Conservation (phyloP, 139 green algal genomes). For the Yamagishiella unicocca region DNA sequence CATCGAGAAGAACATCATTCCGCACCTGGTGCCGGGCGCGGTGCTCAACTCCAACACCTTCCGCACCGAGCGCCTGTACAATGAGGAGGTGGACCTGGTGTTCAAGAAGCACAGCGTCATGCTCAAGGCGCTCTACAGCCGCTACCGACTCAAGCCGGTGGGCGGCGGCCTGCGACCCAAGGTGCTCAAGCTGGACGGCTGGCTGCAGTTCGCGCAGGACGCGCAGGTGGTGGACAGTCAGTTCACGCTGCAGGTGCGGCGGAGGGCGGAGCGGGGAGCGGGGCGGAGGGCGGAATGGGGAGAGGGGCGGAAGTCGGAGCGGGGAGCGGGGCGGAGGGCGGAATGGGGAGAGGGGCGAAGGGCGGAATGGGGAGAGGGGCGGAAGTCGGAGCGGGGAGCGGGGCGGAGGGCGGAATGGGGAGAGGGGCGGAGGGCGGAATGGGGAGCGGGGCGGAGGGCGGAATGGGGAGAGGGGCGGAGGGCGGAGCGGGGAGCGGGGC, state of each 20-base stretch:
- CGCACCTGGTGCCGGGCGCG: slow-evolving; percentile 58
- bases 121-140: slow-evolving; percentile 77
- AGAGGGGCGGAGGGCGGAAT: no score
- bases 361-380: no score
- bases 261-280: neutral
- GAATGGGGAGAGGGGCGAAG: neutral
- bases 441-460: no score
- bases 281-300: neutral
- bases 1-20: slow-evolving; percentile 72
- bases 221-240: slow-evolving; percentile 70
- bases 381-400: no score
- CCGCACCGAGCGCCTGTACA: slow-evolving; percentile 78
- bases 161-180: slow-evolving; percentile 80
- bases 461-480: no score
- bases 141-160: slow-evolving; percentile 74
- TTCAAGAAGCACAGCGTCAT: slow-evolving; percentile 72
- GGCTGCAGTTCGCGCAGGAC: slow-evolving; percentile 73
- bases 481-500: no score
- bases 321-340: neutral
- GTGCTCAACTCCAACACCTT: slow-evolving; percentile 72
- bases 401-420: no score
- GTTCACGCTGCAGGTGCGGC: slow-evolving; percentile 70
- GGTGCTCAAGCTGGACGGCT: slow-evolving; percentile 79
- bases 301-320: no score
- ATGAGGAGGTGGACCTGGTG: slow-evolving; percentile 75